These are phyloP conservation scores for Capsicum rhomboideum DNA, from an alignment of 257 asterid genomes.

Conservation along the genomic window DNA sequence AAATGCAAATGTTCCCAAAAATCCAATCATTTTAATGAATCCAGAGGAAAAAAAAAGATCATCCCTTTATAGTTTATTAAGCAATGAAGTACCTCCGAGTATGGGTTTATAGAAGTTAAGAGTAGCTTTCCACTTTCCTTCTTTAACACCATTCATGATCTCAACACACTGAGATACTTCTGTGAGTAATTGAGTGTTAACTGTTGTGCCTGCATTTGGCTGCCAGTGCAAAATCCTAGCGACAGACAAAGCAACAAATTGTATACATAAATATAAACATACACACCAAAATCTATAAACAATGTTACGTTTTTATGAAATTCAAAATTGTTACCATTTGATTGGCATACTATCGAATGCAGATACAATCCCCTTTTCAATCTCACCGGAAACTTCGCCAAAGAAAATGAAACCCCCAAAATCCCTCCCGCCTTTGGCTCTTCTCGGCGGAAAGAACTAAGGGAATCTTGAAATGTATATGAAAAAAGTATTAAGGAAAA, in stretches of 20 bases:
- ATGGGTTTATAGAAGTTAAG: not conserved
- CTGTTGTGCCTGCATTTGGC: slow-evolving; percentile 82
- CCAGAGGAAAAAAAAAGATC: not conserved
- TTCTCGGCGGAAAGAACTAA: too few species aligned
- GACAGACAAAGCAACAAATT: not conserved
- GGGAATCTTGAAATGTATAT: too few species aligned
- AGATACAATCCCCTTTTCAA: too few species aligned
- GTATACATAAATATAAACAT: not conserved
- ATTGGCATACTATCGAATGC: not conserved
- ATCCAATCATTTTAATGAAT: not conserved
- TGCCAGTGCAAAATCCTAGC: slow-evolving; percentile 92
- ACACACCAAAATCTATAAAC: not conserved
- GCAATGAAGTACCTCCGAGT: not conserved
- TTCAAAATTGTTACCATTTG: not conserved
- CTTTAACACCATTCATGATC: not conserved
- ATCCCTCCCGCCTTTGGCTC: too few species aligned
- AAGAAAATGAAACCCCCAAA: too few species aligned
- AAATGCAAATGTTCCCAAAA: not conserved
- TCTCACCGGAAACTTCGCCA: too few species aligned
- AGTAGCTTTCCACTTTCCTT: not conserved
- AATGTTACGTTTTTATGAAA: not conserved
- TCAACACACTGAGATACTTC: not conserved
- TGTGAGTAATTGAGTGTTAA: slow-evolving; percentile 66
- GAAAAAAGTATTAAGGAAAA: too few species aligned
- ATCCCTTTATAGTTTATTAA: not conserved